Evolutionary conservation across 169 alveolate species (phyloP), one percentile per base, ranked within the genome.

Genomic region (Plasmodium coatneyi): DNA sequence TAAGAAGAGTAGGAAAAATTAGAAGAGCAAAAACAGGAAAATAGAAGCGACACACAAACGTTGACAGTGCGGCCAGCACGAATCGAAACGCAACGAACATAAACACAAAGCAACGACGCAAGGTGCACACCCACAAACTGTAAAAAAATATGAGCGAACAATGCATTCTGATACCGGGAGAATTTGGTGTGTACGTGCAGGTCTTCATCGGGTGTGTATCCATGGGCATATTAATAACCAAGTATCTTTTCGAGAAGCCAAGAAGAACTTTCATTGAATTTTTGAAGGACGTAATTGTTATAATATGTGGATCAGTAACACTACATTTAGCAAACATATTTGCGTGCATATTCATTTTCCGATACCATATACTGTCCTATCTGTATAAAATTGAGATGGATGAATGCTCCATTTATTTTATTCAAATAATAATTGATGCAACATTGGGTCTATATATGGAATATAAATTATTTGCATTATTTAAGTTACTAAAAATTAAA

Each of bases 91-190:
- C 14, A 83, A 19, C 32, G 19, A 83, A 34, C 71, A 39, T 34
- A 22, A 60, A 25, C 32, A 10, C n/a, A 14, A 60, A 60, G 36
- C 34, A 60, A 46, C 56, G 43, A 71, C 54, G 46, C 54, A 19
- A 76, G 32, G 54, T 14, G 46, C 46, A 22, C 36, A 76, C 39
- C 22, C 14, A 76, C 54, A 30, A 16, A 16, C 25, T 81, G 3
- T 32, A 32, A 32, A 32, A 12, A 46, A 71, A 46, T 49, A 74
- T 70, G 95, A 49, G 70, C 54, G 82, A 56, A 14, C 84, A 16
- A 90, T 96, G 98, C 43, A 82, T 93, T 66, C 70, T 96, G n/a
- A 49, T 96, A 32, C 98, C 98, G 22, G 97, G 98, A 14, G 74
- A 95, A 19, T 95, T 96, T 43, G 98, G 98, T 3, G 43, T 96